Base-by-base conservation (phyloP, 2,329 filamentous ascomycete species). In the Corinectria fuckeliana region DNA sequence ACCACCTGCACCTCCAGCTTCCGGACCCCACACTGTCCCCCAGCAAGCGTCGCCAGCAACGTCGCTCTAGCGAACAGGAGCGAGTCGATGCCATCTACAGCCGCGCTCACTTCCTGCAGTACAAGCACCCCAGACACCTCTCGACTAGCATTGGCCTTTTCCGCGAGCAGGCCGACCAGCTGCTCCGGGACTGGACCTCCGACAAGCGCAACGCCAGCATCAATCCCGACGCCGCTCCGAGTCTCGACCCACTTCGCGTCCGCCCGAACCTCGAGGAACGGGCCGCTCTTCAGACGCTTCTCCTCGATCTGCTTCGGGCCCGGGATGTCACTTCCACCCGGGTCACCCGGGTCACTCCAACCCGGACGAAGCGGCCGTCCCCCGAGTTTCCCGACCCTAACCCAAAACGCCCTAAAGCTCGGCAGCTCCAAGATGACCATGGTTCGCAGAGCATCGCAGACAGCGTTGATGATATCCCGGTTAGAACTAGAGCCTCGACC, bases 11-110 rank as follows among this genome's bases (percentile, higher is more conserved):
- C 13, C 67, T 75, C 13, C 41, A 54, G 16, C 57, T 64, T 16
- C 69, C 69, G 3, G 67, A 71, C 50, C 45, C 60, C 6, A 65
- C 50, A 2, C 51, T 71, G n/a, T 70, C 70, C 23, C 72, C 71
- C n/a, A 67, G 59, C 41, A 68, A 68, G 49, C 63, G 60, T 18
- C 64, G 60, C 25, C 60, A 58, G 32, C 62, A 57, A 42, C 57
- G 28, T 20, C 65, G 56, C 18, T 66, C 61, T 8, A 67, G 67
- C 30, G 68, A 72, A 6, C 64, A 72, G 34, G 58, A 60, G 2
- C 63, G 67, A 3, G 54, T 58, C 16, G 56, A 70, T 26, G 47
- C 45, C 4, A 73, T 74, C 25, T 71, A 72, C 48, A 23, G 34
- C 25, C 60, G 52, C 5, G 60, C 72, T 2, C 67, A 59, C 0